Percentiles rank a stretch among this genome's conserved stretches.
phyloP scores from a whole-genome alignment of 2,329 filamentous ascomycete genomes.

The Clonostachys byssicola region DNA sequence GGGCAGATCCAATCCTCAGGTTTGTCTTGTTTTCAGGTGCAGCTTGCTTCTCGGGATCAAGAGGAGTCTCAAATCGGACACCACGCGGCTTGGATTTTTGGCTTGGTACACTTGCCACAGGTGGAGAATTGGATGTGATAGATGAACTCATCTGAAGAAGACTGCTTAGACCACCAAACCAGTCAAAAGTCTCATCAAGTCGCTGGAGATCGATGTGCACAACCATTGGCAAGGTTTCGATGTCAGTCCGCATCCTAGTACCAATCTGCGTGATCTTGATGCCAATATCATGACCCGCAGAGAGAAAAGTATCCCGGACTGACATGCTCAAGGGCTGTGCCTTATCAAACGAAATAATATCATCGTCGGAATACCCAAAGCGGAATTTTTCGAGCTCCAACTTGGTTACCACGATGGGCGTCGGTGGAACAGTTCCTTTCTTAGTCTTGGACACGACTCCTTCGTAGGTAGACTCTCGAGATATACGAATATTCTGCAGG shows the following conservation, averaged over 20 bases:
- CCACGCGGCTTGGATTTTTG: constrained; percentile 41
- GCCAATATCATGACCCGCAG: constrained; percentile 53
- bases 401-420: constrained; percentile 16
- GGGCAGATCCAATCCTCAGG: constrained; percentile 69
- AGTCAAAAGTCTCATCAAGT: constrained; percentile 81
- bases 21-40: constrained; percentile 64
- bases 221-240: constrained; percentile 74
- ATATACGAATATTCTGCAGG: constrained; percentile 36
- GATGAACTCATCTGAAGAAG: constrained; percentile 86
- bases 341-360: constrained; percentile 60
- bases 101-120: constrained; percentile 13
- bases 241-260: constrained; percentile 47
- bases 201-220: constrained; percentile 73
- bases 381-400: constrained; percentile 52
- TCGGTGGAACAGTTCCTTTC: constrained; percentile 12
- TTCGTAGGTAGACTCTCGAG: constrained; percentile 6
- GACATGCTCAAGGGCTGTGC: constrained; percentile 54
- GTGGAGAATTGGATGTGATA: constrained; percentile 59
- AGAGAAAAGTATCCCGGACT: constrained; percentile 52
- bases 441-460: constrained; percentile 4
- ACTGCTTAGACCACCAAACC: constrained; percentile 88
- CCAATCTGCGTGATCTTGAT: constrained; percentile 43
- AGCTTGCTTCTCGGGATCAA: constrained; percentile 39
- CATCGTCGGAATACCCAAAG: constrained; percentile 58
- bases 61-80: constrained; percentile 53